Evolutionary conservation across 306 rosid species (phyloP).

Genomic region (Citrullus colocynthis): DNA sequence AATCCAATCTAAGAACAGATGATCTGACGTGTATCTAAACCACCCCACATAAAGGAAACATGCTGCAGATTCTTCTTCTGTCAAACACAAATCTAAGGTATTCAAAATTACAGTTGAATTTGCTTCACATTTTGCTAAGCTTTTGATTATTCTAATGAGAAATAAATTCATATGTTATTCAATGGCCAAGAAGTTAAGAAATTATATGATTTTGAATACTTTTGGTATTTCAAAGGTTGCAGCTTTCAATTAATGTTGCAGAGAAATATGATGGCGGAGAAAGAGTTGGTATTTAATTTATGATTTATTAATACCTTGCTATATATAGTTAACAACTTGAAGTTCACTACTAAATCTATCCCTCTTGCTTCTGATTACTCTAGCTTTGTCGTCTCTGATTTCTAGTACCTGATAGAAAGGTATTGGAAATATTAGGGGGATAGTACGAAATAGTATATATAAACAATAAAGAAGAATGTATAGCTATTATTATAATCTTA

Average conservation of each 20-base stretch:
- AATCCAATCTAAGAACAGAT: not conserved
- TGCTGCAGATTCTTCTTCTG: not conserved
- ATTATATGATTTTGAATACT: not conserved
- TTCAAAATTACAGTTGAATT: not conserved
- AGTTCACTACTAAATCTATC: constrained; percentile 38
- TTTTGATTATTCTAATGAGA: not conserved
- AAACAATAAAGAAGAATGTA: not conserved
- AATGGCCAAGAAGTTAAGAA: not conserved
- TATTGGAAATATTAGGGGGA: not conserved
- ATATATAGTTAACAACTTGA: constrained; percentile 41
- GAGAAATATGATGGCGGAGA: not conserved
- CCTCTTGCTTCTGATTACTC: constrained; percentile 59
- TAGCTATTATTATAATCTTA: not conserved
- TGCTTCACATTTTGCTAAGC: not conserved
- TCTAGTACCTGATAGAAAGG: constrained; percentile 55
- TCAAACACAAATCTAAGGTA: not conserved
- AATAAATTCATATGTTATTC: not conserved
- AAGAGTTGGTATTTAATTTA: not conserved
- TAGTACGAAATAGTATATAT: not conserved
- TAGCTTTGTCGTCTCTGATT: constrained; percentile 48
- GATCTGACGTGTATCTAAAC: not conserved
- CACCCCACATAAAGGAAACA: not conserved
- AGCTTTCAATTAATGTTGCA: not conserved
- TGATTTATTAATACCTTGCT: constrained; percentile 22
- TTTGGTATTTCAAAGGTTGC: not conserved